Evolutionary conservation across 495 filamentous ascomycete species (phyloP).

Genomic region (Penicilliopsis zonata): DNA sequence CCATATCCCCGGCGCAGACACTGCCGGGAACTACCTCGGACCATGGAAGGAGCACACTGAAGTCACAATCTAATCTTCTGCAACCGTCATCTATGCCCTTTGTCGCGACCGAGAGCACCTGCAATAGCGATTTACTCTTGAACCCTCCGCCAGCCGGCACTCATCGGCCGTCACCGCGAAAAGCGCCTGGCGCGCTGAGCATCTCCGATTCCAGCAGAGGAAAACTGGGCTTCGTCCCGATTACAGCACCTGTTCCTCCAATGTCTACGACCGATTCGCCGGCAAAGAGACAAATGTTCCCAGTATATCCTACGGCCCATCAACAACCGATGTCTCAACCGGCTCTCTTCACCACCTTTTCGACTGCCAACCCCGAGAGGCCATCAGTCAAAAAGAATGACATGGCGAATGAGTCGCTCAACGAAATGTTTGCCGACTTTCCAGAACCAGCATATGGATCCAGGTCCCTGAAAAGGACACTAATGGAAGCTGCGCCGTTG

Average conservation of each 20-base stretch:
- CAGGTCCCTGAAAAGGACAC: constrained; percentile 51
- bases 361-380: constrained; percentile 27
- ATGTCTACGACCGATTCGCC: constrained; percentile 74
- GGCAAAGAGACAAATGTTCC: constrained; percentile 56
- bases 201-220: constrained; percentile 18
- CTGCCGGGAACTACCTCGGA: constrained; percentile 48
- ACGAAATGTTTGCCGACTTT: constrained; percentile 40
- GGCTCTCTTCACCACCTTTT: constrained; percentile 52
- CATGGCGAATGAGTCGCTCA: constrained; percentile 31
- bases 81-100: constrained; percentile 39
- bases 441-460: constrained; percentile 44
- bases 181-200: constrained; percentile 32
- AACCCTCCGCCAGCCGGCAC: constrained; percentile 38
- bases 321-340: constrained; percentile 48
- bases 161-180: constrained; percentile 48
- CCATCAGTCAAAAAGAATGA: constrained; percentile 55
- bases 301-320: constrained; percentile 40
- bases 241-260: constrained; percentile 56
- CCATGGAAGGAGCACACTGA: constrained; percentile 37
- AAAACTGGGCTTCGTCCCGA: constrained; percentile 43
- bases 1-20: constrained; percentile 46
- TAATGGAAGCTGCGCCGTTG: constrained; percentile 64
- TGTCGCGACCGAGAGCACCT: constrained; percentile 30
- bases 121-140: constrained; percentile 38
- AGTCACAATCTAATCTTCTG: constrained; percentile 24